Conservation (phyloP, 2,329 filamentous ascomycete genomes). For the Colletotrichum filicis region DNA sequence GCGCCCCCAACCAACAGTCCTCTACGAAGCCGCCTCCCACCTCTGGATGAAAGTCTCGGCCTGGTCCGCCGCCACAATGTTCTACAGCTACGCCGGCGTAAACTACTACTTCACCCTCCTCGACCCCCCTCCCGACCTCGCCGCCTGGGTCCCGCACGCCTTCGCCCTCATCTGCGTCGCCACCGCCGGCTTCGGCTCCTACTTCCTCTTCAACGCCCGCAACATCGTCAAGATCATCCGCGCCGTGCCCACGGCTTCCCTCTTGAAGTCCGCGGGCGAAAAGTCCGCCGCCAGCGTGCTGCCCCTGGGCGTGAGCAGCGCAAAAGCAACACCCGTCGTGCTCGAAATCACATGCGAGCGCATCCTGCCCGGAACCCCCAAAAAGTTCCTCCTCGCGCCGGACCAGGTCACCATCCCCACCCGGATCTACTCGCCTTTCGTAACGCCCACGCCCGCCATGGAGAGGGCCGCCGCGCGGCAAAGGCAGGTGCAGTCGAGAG, state of each 20-base stretch:
- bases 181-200: slow-evolving; percentile 69
- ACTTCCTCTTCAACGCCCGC: slow-evolving; percentile 67
- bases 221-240: slow-evolving; percentile 69
- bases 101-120: slow-evolving; percentile 62
- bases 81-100: slow-evolving; percentile 60
- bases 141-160: slow-evolving; percentile 66
- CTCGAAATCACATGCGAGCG: slow-evolving; percentile 65
- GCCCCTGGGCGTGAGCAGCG: slow-evolving; percentile 28
- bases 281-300: too few species aligned
- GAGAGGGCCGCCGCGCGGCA: slow-evolving; percentile 44
- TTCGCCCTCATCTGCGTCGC: slow-evolving; percentile 69
- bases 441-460: slow-evolving; percentile 38
- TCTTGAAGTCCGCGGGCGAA: background rate
- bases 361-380: slow-evolving; percentile 60
- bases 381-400: slow-evolving; percentile 53
- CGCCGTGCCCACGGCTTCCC: slow-evolving; percentile 55
- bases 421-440: slow-evolving; percentile 44
- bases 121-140: slow-evolving; percentile 61
- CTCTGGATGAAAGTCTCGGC: slow-evolving; percentile 70
- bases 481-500: slow-evolving; percentile 50
- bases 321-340: slow-evolving; percentile 45
- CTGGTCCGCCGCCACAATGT: slow-evolving; percentile 65
- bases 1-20: slow-evolving; percentile 64
- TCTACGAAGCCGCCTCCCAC: slow-evolving; percentile 75
- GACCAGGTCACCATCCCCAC: slow-evolving; percentile 49